These are phyloP conservation scores for Pseudognaphalium luteoalbum DNA, from an alignment of 129 eudicot species.

Conservation along the genomic window DNA sequence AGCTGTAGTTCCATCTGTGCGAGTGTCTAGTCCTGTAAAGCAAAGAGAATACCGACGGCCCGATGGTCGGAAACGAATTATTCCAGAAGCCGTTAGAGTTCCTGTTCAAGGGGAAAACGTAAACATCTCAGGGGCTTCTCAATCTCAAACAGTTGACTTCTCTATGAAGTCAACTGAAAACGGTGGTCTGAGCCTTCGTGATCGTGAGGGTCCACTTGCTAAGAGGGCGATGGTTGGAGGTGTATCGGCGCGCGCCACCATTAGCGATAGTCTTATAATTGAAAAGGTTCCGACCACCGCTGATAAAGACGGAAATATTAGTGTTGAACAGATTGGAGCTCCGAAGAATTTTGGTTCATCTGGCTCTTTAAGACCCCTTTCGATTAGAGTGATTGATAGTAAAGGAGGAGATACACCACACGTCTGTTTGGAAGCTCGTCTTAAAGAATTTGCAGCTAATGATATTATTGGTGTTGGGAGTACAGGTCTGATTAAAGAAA, in stretches of 20 bases:
- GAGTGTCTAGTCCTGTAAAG: constrained; percentile 80
- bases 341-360: constrained; percentile 37
- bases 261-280: constrained; percentile 87
- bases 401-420: constrained; percentile 64
- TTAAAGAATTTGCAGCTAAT: constrained; percentile 76
- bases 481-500: constrained; percentile 67
- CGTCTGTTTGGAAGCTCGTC: constrained; percentile 80
- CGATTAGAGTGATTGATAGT: constrained; percentile 68
- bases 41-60: constrained; percentile 95
- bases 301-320: constrained; percentile 56
- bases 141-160: constrained; percentile 51
- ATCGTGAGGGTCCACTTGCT: constrained; percentile 51
- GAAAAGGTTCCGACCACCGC: constrained; percentile 71
- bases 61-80: constrained; percentile 94
- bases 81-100: constrained; percentile 90
- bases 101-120: constrained; percentile 60
- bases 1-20: constrained; percentile 33
- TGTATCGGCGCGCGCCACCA: constrained; percentile 70
- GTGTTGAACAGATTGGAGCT: constrained; percentile 54
- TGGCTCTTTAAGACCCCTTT: constrained; percentile 42
- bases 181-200: constrained; percentile 51
- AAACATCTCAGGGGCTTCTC: constrained; percentile 37
- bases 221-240: constrained; percentile 62
- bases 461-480: constrained; percentile 67
- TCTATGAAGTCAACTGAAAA: constrained; percentile 48